Percentiles rank a stretch among this genome's conserved stretches.
Evolutionary conservation across 164 flowering plant species (phyloP).

Genomic region (Chimonanthus praecox): DNA sequence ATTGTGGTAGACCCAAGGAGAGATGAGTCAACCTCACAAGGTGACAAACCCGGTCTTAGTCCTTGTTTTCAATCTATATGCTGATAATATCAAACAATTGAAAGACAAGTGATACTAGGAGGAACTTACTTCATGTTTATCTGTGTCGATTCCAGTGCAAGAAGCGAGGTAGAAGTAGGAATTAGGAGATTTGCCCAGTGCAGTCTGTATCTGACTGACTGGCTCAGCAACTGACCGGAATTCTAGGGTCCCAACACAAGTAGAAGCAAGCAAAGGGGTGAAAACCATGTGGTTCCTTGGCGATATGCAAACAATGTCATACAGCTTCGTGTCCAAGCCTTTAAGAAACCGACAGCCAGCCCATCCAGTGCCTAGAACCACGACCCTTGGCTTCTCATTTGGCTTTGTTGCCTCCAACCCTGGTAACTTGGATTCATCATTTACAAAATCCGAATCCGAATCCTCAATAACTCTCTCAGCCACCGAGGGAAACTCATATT

Average conservation of each 20-base stretch:
- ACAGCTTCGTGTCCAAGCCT: conserved; percentile 62
- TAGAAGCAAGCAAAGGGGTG: conserved; percentile 89
- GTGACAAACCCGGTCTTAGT: no score
- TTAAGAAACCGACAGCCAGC: conserved; percentile 83
- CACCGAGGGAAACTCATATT: conserved; percentile 24
- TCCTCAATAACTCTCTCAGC: conserved; percentile 35
- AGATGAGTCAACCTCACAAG: no score
- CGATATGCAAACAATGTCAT: conserved; percentile 81
- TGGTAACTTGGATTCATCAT: conserved; percentile 19
- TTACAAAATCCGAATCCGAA: conserved; percentile 36
- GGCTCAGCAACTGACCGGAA: conserved; percentile 91
- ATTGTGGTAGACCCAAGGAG: no score
- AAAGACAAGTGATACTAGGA: background rate
- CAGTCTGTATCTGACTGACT: conserved; percentile 61
- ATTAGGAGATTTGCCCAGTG: conserved; percentile 55
- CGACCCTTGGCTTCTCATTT: conserved; percentile 79
- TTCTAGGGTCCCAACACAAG: conserved; percentile 88
- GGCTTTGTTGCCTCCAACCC: conserved; percentile 66
- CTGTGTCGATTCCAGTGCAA: conserved; percentile 52
- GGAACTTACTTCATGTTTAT: conserved; percentile 68
- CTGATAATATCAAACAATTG: background rate
- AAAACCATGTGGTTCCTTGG: conserved; percentile 95
- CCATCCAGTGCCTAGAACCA: conserved; percentile 87
- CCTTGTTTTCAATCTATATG: no score
- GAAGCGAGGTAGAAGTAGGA: conserved; percentile 71